Evolutionary conservation across 2,329 filamentous ascomycete genomes (phyloP), one percentile per base, ranked within the genome.

Genomic region (Rhinocladiella mackenziei): DNA sequence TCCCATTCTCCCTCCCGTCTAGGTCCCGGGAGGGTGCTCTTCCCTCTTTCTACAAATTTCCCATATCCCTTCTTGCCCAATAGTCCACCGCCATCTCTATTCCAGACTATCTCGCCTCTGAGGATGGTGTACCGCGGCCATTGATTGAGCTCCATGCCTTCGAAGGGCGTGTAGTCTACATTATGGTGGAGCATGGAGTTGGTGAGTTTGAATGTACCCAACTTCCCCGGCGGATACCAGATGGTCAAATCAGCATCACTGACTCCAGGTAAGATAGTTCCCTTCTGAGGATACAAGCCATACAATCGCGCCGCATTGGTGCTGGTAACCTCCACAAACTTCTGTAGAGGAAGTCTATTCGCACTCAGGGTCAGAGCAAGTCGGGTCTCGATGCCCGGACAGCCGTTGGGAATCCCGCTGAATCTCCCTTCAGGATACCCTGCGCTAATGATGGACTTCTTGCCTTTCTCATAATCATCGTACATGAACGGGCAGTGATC

Each of bases 61-160:
- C 75, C 76, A 54, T 69, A 68, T 1, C 70, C 71, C 50, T 69
- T 73, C 45, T 63, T 56, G 1, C 73, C 74, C 7, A 75, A 54
- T 28, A 76, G 33, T 1, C 76, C 76, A 1, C 66, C 74, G 77
- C 74, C 76, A 74, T 64, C 59, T 7, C 59, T 48, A 53, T 62
- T 54, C 58, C 58, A 82, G 1, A 80, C 73, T 0, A 82, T 68
- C 48, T 74, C 62, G 0, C 79, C 79, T 43, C 79, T 62, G 30
- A 83, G 51, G 5, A 83, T 65, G 0, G 77, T 81, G 56, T 75
- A 81, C 14, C 78, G 66, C 8, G 78, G 78, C 78, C 79, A 82
- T 45, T 82, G 77, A 19, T 66, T 68, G 29, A 83, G 56, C n/a
- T 56, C 63, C 36, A 66, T 68, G 0, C 78, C 77, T 57, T 82